Percentiles rank a stretch among this genome's conserved stretches.
These are phyloP conservation scores for Psidium guajava DNA, from an alignment of 345 rosid species.

Conservation along the genomic window DNA sequence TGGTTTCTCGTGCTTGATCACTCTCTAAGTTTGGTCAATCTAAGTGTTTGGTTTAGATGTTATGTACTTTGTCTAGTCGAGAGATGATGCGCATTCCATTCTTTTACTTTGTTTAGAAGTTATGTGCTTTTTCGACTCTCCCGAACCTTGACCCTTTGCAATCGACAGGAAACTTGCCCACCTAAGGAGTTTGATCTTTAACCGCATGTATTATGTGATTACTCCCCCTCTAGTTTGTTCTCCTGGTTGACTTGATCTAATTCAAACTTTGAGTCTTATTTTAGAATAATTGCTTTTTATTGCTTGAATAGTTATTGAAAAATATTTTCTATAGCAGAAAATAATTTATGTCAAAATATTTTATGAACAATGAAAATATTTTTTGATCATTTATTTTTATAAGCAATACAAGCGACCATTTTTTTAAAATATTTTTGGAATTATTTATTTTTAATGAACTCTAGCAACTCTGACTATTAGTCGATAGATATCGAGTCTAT, in stretches of 20 bases:
- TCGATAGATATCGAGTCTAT: neutral
- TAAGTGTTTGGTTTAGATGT: neutral
- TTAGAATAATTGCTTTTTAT: neutral
- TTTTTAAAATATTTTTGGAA: neutral
- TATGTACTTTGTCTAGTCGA: neutral
- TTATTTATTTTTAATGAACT: neutral
- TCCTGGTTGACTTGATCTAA: neutral
- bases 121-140: neutral
- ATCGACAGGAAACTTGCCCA: neutral
- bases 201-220: neutral
- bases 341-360: neutral
- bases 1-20: neutral
- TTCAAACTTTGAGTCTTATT: neutral
- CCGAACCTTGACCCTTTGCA: neutral
- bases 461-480: neutral
- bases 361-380: neutral
- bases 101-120: neutral
- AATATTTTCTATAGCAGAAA: neutral
- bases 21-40: neutral
- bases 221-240: neutral
- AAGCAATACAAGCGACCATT: neutral
- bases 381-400: neutral
- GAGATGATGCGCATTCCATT: neutral
- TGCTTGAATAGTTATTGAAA: neutral
- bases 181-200: neutral